Evolutionary conservation across 75 land plant species (phyloP).

Genomic region (Sequoiadendron giganteum): DNA sequence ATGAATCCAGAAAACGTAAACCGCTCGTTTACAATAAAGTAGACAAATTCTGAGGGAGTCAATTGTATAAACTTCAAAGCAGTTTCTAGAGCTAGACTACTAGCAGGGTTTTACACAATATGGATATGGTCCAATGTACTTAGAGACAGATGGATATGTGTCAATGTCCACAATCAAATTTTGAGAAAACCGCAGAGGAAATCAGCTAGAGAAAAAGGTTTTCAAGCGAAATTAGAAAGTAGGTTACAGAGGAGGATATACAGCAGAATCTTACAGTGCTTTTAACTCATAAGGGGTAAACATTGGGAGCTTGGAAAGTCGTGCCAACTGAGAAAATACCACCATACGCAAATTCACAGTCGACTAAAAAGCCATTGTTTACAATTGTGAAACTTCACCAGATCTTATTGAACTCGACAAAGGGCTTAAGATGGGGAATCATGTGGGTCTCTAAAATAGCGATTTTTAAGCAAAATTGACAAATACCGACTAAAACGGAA

Average conservation of each 20-base stretch:
- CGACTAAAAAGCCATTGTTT: not conserved
- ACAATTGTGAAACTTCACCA: not conserved
- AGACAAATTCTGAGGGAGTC: not conserved
- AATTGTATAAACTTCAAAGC: not conserved
- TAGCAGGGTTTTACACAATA: not conserved
- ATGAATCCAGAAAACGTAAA: not conserved
- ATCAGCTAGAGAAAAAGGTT: not conserved
- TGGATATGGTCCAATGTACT: not conserved
- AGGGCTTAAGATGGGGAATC: not conserved
- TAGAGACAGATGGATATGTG: not conserved
- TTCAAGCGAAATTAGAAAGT: not conserved
- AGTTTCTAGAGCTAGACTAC: not conserved
- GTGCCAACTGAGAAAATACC: not conserved
- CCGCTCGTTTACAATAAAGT: not conserved
- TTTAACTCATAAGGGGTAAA: not conserved
- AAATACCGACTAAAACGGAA: not conserved
- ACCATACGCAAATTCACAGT: not conserved
- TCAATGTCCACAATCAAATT: not conserved
- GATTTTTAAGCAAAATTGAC: not conserved
- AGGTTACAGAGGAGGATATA: not conserved
- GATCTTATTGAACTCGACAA: not conserved
- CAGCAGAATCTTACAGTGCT: not conserved
- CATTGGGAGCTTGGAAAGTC: not conserved
- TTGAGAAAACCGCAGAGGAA: not conserved
- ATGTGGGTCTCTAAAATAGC: not conserved